phyloP scores from a whole-genome alignment of 2,329 filamentous ascomycete genomes.

The Talaromyces sp. region DNA sequence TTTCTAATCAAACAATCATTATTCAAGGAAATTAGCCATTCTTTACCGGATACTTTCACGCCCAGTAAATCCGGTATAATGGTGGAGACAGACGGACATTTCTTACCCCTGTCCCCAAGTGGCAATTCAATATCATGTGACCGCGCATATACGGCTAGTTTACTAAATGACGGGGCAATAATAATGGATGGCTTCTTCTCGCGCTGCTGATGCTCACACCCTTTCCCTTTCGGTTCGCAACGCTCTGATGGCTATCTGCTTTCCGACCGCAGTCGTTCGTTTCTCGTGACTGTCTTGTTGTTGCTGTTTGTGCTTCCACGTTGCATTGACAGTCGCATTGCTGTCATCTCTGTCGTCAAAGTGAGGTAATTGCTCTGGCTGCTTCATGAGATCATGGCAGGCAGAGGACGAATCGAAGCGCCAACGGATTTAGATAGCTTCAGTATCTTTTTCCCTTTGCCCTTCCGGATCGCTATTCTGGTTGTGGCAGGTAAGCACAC shows the following conservation, averaged over 20 bases:
- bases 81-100: too few species aligned
- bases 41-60: too few species aligned
- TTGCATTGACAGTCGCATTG: not conserved
- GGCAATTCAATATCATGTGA: not conserved
- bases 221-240: not conserved
- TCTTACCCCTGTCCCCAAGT: not conserved
- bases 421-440: conserved; percentile 64
- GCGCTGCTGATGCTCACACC: not conserved
- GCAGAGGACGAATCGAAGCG: not conserved
- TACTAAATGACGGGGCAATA: not conserved
- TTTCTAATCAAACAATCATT: too few species aligned
- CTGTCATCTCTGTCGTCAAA: not conserved
- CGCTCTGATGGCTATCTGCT: not conserved
- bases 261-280: not conserved
- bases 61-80: too few species aligned
- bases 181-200: not conserved
- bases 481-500: conserved; percentile 66
- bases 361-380: not conserved
- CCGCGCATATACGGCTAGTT: not conserved
- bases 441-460: conserved; percentile 79
- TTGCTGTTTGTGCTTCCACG: not conserved
- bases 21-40: too few species aligned
- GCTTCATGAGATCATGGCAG: conserved; percentile 6
- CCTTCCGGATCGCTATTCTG: conserved; percentile 82
- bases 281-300: not conserved